A percentile compares a stretch with the other conserved stretches of the same genome.
Conservation (phyloP, 495 filamentous ascomycete genomes). For the Achaetomiella virescens region DNA sequence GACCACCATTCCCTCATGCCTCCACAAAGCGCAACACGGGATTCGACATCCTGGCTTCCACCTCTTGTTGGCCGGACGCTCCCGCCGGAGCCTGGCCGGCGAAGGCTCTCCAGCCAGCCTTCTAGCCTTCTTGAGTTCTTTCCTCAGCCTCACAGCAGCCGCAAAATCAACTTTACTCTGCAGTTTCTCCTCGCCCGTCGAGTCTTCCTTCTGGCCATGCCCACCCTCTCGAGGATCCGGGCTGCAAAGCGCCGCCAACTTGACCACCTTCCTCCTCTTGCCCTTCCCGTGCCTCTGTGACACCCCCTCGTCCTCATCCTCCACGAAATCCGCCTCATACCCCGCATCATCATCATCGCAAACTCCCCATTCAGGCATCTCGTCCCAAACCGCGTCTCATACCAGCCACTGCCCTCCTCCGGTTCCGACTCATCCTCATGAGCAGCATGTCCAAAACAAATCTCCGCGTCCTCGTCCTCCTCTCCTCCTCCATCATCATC, state of each 20-base stretch:
- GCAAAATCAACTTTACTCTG: conserved; percentile 23
- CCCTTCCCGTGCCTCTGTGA: background rate
- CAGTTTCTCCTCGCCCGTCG: conserved; percentile 17
- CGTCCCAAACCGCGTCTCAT: background rate
- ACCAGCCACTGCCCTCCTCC: background rate
- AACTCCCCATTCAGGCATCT: background rate
- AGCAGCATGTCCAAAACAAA: background rate
- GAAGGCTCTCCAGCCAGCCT: conserved; percentile 2
- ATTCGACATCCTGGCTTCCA: background rate
- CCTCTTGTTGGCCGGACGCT: background rate
- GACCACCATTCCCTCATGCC: background rate
- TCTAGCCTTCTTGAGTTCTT: conserved; percentile 25
- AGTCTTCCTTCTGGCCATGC: too few species aligned
- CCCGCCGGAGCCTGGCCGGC: background rate
- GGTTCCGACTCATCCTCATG: background rate
- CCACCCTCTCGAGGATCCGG: background rate
- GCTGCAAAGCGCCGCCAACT: background rate
- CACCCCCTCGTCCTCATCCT: background rate
- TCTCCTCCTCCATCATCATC: background rate
- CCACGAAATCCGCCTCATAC: background rate
- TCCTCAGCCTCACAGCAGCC: conserved; percentile 25
- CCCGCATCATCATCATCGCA: background rate
- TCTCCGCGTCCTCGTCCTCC: background rate
- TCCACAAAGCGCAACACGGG: background rate
- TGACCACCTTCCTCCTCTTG: background rate